A percentile compares a stretch with the other conserved stretches of the same genome.
Evolutionary conservation across 257 asterid species (phyloP).

Genomic region (Osmanthus fragrans): DNA sequence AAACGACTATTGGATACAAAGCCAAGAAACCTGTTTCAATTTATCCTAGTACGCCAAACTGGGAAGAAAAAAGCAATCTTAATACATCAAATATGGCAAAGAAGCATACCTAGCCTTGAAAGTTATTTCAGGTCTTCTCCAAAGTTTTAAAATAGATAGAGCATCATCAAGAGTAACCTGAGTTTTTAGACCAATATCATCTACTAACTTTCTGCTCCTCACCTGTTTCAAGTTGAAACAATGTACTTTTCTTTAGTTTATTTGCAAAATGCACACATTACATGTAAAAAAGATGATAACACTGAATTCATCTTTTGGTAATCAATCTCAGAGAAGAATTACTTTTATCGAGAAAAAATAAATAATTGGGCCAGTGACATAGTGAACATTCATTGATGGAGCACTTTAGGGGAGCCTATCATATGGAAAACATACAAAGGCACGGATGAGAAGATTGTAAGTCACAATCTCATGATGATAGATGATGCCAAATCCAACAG

Average conservation of each 20-base stretch:
- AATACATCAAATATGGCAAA: background rate
- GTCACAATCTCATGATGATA: background rate
- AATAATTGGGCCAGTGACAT: background rate
- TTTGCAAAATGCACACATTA: slow-evolving; percentile 10
- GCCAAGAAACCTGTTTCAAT: background rate
- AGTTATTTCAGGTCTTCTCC: slow-evolving; percentile 56
- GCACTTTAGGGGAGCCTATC: background rate
- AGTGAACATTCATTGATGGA: slow-evolving; percentile 12
- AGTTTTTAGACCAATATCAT: slow-evolving; percentile 62
- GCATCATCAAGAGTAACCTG: slow-evolving; percentile 61
- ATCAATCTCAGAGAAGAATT: background rate
- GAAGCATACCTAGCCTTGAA: slow-evolving; percentile 63
- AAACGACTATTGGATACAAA: slow-evolving; percentile 13
- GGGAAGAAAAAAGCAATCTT: slow-evolving; percentile 4
- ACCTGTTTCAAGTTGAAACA: slow-evolving; percentile 52
- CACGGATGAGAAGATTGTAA: slow-evolving; percentile 1
- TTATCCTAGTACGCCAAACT: background rate
- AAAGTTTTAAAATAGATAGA: slow-evolving; percentile 51
- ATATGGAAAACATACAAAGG: slow-evolving; percentile 11
- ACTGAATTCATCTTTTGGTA: background rate
- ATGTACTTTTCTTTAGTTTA: slow-evolving; percentile 23
- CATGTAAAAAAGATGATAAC: slow-evolving; percentile 1
- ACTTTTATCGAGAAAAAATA: background rate
- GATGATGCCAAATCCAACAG: background rate
- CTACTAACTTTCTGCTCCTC: slow-evolving; percentile 61